phyloP scores from a whole-genome alignment of 2,329 filamentous ascomycete genomes.

The Diplodia sapinea region DNA sequence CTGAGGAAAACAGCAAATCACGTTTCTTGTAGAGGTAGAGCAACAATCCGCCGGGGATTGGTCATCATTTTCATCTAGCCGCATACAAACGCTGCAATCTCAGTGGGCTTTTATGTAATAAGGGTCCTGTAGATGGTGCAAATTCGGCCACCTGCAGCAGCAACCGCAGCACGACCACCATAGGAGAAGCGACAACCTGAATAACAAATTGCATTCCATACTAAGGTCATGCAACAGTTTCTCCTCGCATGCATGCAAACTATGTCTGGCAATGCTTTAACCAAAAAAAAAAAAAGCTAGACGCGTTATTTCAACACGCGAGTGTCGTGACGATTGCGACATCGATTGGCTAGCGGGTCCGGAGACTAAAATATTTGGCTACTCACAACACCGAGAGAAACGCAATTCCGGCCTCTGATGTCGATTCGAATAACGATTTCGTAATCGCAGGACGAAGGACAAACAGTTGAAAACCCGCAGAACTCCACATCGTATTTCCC shows the following conservation, averaged over 20 bases:
- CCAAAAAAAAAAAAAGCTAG: background rate
- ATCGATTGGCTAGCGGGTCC: background rate
- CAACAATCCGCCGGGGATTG: too few species aligned
- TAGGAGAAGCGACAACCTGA: too few species aligned
- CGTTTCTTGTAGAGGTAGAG: too few species aligned
- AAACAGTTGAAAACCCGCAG: background rate
- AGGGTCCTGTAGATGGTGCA: too few species aligned
- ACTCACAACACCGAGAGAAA: background rate
- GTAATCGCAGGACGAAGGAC: background rate
- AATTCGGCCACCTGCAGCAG: too few species aligned
- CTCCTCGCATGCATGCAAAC: too few species aligned
- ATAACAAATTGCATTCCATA: too few species aligned
- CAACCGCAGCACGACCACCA: too few species aligned
- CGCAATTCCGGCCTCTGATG: slow-evolving; percentile 19
- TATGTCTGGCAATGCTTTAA: background rate
- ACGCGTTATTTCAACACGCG: slow-evolving; percentile 1
- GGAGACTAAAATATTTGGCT: background rate
- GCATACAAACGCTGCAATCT: too few species aligned
- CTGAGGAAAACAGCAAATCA: background rate
- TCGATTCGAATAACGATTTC: slow-evolving; percentile 15
- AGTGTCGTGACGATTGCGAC: slow-evolving; percentile 13
- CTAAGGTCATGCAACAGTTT: too few species aligned
- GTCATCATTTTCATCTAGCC: too few species aligned
- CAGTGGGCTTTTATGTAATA: too few species aligned
- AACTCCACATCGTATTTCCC: background rate